Percentiles rank a stretch among this genome's conserved stretches.
phyloP scores from a whole-genome alignment of 164 flowering plant species.

The Akebia trifoliata region DNA sequence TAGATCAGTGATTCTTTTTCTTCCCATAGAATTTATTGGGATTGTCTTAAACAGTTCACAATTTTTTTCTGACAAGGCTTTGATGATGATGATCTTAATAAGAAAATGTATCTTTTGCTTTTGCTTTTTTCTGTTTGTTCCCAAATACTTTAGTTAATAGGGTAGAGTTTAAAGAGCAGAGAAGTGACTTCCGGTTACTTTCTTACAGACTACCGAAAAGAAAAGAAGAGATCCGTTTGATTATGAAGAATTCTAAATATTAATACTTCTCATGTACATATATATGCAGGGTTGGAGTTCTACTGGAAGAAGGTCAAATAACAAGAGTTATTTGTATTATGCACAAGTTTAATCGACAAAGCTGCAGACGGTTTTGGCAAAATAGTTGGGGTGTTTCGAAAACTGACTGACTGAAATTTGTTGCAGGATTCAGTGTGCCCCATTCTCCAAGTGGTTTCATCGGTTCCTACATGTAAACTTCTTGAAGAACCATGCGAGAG shows the following conservation, averaged over 20 bases:
- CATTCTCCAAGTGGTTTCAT: conserved; percentile 69
- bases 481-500: conserved; percentile 80
- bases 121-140: neutral
- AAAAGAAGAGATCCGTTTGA: conserved; percentile 40
- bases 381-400: conserved; percentile 30
- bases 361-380: conserved; percentile 63
- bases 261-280: conserved; percentile 65
- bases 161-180: conserved; percentile 30
- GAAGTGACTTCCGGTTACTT: conserved; percentile 41
- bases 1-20: conserved; percentile 24
- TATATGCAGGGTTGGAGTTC: conserved; percentile 95
- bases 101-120: neutral
- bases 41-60: no score
- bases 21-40: neutral
- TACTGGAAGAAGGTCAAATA: conserved; percentile 72
- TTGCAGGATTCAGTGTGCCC: conserved; percentile 93
- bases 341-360: conserved; percentile 74
- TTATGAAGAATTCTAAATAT: conserved; percentile 46
- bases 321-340: conserved; percentile 71
- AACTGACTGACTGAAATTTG: conserved; percentile 62
- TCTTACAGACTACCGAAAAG: conserved; percentile 42
- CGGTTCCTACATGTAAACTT: conserved; percentile 72
- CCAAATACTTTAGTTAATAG: neutral
- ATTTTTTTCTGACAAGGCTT: no score
- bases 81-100: no score